Evolutionary conservation across 1,284 basidiomycete genomes (phyloP).

Genomic region (Caloboletus firmus): DNA sequence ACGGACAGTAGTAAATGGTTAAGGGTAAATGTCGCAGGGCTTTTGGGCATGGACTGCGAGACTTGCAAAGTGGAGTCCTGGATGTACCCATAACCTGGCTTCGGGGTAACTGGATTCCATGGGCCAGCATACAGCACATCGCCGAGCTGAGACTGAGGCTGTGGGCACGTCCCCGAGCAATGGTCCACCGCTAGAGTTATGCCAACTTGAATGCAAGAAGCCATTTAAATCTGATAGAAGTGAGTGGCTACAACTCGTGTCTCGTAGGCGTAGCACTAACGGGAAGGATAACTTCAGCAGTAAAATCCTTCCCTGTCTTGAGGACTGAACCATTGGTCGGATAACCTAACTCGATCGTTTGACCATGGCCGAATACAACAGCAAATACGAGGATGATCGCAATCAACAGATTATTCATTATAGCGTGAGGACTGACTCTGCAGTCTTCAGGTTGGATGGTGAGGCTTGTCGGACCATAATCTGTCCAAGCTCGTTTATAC

Average conservation of each 20-base stretch:
- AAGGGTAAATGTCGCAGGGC: not conserved
- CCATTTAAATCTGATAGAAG: conserved; percentile 4
- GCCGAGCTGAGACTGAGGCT: conserved; percentile 5
- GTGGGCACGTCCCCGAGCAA: not conserved
- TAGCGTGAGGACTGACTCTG: not conserved
- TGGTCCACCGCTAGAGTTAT: conserved; percentile 16
- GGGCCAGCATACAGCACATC: not conserved
- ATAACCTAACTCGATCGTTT: conserved; percentile 17
- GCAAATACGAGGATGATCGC: not conserved
- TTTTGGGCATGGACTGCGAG: not conserved
- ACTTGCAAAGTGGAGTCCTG: not conserved
- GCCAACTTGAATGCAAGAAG: conserved; percentile 15
- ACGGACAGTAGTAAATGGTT: conserved; percentile 1
- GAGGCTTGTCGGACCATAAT: not conserved
- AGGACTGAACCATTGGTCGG: conserved; percentile 12
- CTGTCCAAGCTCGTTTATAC: not conserved
- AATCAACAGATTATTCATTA: not conserved
- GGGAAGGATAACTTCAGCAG: conserved; percentile 4
- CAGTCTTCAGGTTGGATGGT: not conserved
- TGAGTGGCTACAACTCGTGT: not conserved
- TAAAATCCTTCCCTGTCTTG: not conserved
- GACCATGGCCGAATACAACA: not conserved
- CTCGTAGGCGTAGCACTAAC: not conserved
- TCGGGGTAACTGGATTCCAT: conserved; percentile 1
- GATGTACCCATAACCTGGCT: not conserved